Percentiles rank a stretch among this genome's conserved stretches.
Evolutionary conservation across 495 filamentous ascomycete species (phyloP).

Genomic region (Penicillium soppii): DNA sequence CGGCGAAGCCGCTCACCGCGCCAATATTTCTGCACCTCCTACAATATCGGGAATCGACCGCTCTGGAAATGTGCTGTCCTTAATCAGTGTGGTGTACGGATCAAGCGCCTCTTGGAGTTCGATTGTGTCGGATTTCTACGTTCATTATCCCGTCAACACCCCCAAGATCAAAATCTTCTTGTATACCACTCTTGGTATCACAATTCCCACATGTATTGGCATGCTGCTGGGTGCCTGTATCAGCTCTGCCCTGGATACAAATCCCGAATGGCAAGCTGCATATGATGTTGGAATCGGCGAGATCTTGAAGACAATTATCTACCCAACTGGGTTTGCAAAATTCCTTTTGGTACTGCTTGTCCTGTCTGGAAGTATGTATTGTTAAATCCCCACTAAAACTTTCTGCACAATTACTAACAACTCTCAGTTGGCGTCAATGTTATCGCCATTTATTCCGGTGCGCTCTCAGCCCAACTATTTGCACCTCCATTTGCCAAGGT

Average conservation of each 20-base stretch:
- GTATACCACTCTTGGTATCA: slow-evolving; percentile 38
- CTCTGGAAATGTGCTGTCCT: slow-evolving; percentile 48
- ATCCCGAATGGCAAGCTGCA: slow-evolving; percentile 44
- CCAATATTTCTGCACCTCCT: slow-evolving; percentile 38
- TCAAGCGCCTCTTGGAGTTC: slow-evolving; percentile 60
- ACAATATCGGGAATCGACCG: slow-evolving; percentile 38
- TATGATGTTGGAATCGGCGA: slow-evolving; percentile 58
- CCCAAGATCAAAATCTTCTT: slow-evolving; percentile 54
- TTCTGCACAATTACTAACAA: slow-evolving; percentile 1
- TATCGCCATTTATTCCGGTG: slow-evolving; percentile 43
- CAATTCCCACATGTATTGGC: slow-evolving; percentile 56
- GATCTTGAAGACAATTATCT: slow-evolving; percentile 52
- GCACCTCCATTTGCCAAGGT: slow-evolving; percentile 38
- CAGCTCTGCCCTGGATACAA: slow-evolving; percentile 50
- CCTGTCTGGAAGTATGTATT: slow-evolving; percentile 40
- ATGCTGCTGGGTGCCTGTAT: slow-evolving; percentile 54
- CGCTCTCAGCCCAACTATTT: slow-evolving; percentile 42
- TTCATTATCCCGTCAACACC: slow-evolving; percentile 56
- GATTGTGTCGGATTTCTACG: slow-evolving; percentile 62
- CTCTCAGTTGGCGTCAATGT: slow-evolving; percentile 34
- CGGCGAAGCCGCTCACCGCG: slow-evolving; percentile 48
- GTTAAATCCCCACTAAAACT: not conserved
- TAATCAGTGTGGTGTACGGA: slow-evolving; percentile 57
- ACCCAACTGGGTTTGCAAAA: slow-evolving; percentile 58
- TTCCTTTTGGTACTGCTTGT: slow-evolving; percentile 57